Evolutionary conservation across 352 stramenopile species (phyloP), one percentile per base, ranked within the genome.

Genomic region (Thraustotheca clavata): DNA sequence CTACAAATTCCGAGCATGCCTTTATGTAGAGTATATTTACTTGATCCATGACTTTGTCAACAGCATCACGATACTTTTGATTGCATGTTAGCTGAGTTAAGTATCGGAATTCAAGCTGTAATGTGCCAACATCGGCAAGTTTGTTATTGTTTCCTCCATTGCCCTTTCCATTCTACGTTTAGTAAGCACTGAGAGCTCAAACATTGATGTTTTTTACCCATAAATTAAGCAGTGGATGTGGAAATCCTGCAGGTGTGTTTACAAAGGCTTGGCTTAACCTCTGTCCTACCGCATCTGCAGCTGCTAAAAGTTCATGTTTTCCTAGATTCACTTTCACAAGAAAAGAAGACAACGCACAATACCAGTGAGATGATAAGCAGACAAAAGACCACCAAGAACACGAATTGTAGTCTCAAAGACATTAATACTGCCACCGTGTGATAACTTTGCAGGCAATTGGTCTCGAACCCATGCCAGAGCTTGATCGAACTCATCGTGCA

Each of bases 71-170:
- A 36, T 67, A 71, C n/a, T 71, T 66, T 16, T 20, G 12, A 14
- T 71, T 62, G 40, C 63, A 49, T 9, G 57, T 71, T 14, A 69
- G 43, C 24, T 48, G 20, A 9, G 43, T 46, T 48, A 71, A 49
- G 49, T 69, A 69, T 24, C 54, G 46, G 24, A 71, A 71, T 35
- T 71, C 66, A 26, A 71, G 24, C 31, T 71, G 61, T n/a, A 71
- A 38, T 2, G 66, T 71, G 11, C 29, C 41, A 11, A 69, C 65
- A 32, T 69, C 61, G 4, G 66, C 57, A n/a, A 65, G 12, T 4
- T 26, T 46, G 7, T 26, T 65, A 1, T 24, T 0, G n/a, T 35
- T 32, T 3, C 12, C 43, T 26, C 9, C 43, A 14, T 31, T 18
- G 43, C 43, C 7, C n/a, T 52, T 52, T 2, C 43, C 43, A 7